Evolutionary conservation across 1,284 basidiomycete species (phyloP).

Genomic region (Ustilago trichophora): DNA sequence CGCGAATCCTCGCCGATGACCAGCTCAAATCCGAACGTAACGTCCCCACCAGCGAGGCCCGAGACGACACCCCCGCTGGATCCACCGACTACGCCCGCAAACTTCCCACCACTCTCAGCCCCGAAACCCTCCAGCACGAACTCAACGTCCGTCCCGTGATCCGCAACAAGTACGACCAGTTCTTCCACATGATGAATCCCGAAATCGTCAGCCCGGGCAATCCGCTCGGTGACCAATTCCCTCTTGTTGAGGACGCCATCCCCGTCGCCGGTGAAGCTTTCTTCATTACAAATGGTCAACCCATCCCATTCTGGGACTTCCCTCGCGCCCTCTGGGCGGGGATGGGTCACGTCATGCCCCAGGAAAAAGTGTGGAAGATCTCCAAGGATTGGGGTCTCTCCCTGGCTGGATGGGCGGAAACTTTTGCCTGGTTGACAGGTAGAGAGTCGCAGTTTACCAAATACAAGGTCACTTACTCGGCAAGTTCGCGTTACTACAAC

Average conservation of each 20-base stretch:
- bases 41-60: constrained; percentile 56
- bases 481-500: constrained; percentile 82
- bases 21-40: constrained; percentile 35
- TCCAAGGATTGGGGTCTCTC: constrained; percentile 49
- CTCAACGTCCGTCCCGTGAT: constrained; percentile 72
- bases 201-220: constrained; percentile 49
- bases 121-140: constrained; percentile 72
- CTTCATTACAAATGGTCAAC: constrained; percentile 98
- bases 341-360: constrained; percentile 48
- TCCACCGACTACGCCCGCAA: constrained; percentile 60
- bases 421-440: constrained; percentile 78
- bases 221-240: constrained; percentile 45
- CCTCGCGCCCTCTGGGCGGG: constrained; percentile 82
- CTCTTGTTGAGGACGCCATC: constrained; percentile 70
- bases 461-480: constrained; percentile 79
- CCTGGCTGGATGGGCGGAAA: constrained; percentile 71
- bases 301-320: constrained; percentile 96
- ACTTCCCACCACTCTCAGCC: constrained; percentile 45
- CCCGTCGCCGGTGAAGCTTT: constrained; percentile 91
- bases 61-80: constrained; percentile 50
- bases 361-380: constrained; percentile 51
- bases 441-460: constrained; percentile 89
- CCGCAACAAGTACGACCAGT: constrained; percentile 75
- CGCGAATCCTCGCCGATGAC: constrained; percentile 37
- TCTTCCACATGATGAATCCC: constrained; percentile 66